Percentiles rank a stretch among this genome's conserved stretches.
phyloP scores from a whole-genome alignment of 176 grass and related monocot species.

The Bonia amplexicaulis region DNA sequence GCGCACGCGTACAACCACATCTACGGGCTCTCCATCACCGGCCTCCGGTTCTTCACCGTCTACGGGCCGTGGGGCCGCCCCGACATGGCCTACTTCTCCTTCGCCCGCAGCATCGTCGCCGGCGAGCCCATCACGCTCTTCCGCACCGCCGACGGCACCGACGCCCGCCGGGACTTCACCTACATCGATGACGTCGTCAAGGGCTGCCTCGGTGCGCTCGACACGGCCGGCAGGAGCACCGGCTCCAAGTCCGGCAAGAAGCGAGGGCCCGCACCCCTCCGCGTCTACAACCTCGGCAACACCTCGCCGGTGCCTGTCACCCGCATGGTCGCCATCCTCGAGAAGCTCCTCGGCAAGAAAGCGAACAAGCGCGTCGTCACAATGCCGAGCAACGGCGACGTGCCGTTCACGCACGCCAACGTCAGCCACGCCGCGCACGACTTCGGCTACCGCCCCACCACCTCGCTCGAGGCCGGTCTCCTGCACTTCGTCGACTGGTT shows the following conservation, averaged over 20 bases:
- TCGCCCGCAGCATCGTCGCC: constrained; percentile 67
- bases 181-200: constrained; percentile 91
- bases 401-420: constrained; percentile 95
- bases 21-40: constrained; percentile 95
- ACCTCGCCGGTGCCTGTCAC: constrained; percentile 78
- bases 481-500: constrained; percentile 81
- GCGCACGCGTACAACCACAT: constrained; percentile 98
- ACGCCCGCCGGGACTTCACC: constrained; percentile 76
- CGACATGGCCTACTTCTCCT: constrained; percentile 98
- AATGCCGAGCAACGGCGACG: constrained; percentile 86
- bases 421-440: constrained; percentile 65
- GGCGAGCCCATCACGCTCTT: constrained; percentile 84
- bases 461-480: constrained; percentile 67
- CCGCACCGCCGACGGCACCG: constrained; percentile 47
- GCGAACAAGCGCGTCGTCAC: constrained; percentile 77
- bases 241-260: constrained; percentile 64
- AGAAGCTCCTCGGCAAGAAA: constrained; percentile 86
- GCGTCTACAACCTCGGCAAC: constrained; percentile 95
- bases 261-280: constrained; percentile 47
- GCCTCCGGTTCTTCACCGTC: constrained; percentile 92
- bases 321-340: constrained; percentile 79
- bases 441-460: constrained; percentile 74
- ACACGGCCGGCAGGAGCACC: constrained; percentile 72
- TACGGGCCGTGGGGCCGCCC: constrained; percentile 97
- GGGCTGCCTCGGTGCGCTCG: constrained; percentile 80